These are phyloP conservation scores for Musa balbisiana DNA, from an alignment of 202 grass and related monocot genomes.

Conservation along the genomic window DNA sequence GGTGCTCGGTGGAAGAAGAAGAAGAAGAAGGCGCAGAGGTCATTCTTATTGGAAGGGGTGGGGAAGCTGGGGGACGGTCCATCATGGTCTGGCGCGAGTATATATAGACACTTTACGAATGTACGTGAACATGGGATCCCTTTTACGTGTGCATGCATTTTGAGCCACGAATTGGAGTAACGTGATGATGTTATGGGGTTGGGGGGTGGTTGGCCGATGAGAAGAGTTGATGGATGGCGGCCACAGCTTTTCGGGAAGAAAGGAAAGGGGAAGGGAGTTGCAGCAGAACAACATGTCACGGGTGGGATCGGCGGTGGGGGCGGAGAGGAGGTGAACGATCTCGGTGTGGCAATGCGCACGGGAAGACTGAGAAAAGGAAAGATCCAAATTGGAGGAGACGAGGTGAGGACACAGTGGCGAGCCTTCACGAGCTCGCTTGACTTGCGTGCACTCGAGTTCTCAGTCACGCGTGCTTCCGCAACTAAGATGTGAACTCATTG, in stretches of 20 bases:
- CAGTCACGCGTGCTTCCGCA: no score
- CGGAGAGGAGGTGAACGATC: no score
- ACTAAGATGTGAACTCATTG: no score
- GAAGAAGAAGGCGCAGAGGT: slow-evolving; percentile 34
- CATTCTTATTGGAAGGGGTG: slow-evolving; percentile 21
- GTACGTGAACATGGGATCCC: not conserved
- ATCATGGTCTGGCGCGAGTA: no score
- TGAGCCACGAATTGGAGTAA: not conserved
- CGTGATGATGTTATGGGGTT: not conserved
- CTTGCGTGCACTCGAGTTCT: not conserved
- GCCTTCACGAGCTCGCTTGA: not conserved
- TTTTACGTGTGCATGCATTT: slow-evolving; percentile 13
- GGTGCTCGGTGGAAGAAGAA: slow-evolving; percentile 14
- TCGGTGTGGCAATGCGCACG: not conserved
- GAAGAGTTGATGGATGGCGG: not conserved
- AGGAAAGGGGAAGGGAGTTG: not conserved
- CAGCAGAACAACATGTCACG: not conserved
- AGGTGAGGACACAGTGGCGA: not conserved
- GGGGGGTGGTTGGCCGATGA: not conserved
- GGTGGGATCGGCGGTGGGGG: not conserved
- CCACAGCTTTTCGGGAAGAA: not conserved
- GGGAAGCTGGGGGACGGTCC: not conserved
- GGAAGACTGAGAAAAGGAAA: not conserved
- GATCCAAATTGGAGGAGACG: not conserved
- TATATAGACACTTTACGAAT: no score